Base-by-base conservation (phyloP, 2,329 filamentous ascomycete species). In the Talaromyces amestolkiae region DNA sequence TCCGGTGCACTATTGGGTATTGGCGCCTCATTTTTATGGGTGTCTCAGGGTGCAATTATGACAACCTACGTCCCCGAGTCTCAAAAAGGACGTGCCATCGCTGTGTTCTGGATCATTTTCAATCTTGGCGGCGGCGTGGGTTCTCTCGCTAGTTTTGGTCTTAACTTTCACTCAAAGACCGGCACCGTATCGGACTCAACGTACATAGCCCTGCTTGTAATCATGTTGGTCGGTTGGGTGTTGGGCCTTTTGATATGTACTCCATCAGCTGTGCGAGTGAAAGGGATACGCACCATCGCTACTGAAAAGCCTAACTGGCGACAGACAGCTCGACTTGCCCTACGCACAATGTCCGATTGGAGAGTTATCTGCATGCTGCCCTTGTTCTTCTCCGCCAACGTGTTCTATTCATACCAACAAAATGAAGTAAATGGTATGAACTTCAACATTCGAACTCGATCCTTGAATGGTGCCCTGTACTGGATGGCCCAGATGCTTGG, bases 331-430 rank as follows among this genome's bases (percentile, higher is more conserved):
- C 67, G 61, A 53, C 77, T 78, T 37, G 76, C 80, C 1, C 59
- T 80, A 1, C 73, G 71, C 65, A 79, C 76, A 2, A 69, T 82
- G 39, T 47, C 60, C 0, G 76, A 80, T 59, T 82, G 81, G 81
- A 77, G 80, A 24, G 79, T 84, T 0, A 69, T 80, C 8, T 81
- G 77, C 68, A 79, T 85, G 72, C 76, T 85, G 51, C 84, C 84
- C 15, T 77, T 86, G 67, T 86, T 86, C 77, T 85, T 85, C 72
- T 79, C 77, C 41, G 82, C 82, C 70, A 84, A 84, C 72, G 77
- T 82, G 65, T 84, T 84, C 69, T 84, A 84, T 73, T 80, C 80
- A 65, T 85, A 85, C 70, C 83, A 85, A 68, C 81, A 82, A 67
- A 84, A 84, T 71, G 75, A 77, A 66, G 82, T 84, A 73, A 85